Conservation (phyloP, 352 stramenopile genomes). For the Phytophthora colocasiae region DNA sequence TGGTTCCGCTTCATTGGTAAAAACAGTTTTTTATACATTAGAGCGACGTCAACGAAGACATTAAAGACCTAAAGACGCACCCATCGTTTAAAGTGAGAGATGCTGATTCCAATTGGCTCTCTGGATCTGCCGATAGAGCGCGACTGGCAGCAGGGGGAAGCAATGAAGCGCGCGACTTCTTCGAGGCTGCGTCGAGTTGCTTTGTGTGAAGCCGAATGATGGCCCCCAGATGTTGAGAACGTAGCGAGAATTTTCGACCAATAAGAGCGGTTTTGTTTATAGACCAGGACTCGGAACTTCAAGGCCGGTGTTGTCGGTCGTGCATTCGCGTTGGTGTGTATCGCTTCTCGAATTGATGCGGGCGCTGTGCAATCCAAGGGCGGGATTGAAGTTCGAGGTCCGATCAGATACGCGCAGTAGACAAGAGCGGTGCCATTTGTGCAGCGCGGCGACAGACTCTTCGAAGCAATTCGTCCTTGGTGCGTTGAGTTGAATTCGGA, state of each 20-base stretch:
- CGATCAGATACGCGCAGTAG: slow-evolving; percentile 12
- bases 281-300: slow-evolving; percentile 24
- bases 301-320: slow-evolving; percentile 25
- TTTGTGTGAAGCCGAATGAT: slow-evolving; percentile 16
- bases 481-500: too few relatives aligned
- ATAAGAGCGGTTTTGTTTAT: background rate
- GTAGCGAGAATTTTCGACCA: slow-evolving; percentile 14
- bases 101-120: slow-evolving; percentile 6
- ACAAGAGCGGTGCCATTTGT: background rate
- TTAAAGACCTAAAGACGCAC: slow-evolving; percentile 1
- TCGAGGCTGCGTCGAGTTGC: background rate
- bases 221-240: slow-evolving; percentile 23
- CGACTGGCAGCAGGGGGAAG: background rate
- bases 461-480: too few relatives aligned
- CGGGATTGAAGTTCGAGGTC: slow-evolving; percentile 24
- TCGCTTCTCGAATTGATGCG: background rate
- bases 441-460: background rate
- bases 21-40: slow-evolving; percentile 7
- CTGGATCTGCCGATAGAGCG: background rate
- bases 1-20: slow-evolving; percentile 18
- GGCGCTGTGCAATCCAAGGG: slow-evolving; percentile 21
- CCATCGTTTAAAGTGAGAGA: slow-evolving; percentile 11
- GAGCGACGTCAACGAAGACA: background rate
- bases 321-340: slow-evolving; percentile 9
- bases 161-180: slow-evolving; percentile 11